These are phyloP conservation scores for Apiospora marii DNA, from an alignment of 2,329 filamentous ascomycete species.

Conservation along the genomic window DNA sequence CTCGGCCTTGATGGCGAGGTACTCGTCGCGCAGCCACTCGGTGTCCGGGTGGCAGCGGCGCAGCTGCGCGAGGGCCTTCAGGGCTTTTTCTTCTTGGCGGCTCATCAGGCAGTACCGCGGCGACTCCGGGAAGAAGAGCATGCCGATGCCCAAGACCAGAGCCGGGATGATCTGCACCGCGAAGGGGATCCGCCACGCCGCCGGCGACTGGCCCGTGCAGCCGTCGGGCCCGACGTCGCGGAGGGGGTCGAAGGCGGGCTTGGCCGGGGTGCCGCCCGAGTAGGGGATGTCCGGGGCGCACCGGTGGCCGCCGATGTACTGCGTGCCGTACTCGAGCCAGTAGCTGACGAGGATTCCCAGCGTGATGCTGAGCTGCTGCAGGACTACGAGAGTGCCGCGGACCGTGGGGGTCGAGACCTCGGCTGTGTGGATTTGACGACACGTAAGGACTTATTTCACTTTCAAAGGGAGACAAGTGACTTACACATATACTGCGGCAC, in stretches of 20 bases:
- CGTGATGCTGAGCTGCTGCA: slow-evolving; percentile 52
- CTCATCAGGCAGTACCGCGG: slow-evolving; percentile 46
- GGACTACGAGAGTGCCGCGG: slow-evolving; percentile 55
- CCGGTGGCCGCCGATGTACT: slow-evolving; percentile 51
- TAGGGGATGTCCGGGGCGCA: slow-evolving; percentile 57
- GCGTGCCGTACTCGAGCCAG: slow-evolving; percentile 52
- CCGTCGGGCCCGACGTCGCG: slow-evolving; percentile 49
- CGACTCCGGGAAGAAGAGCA: slow-evolving; percentile 41
- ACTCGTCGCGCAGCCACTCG: slow-evolving; percentile 41
- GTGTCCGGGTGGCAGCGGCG: slow-evolving; percentile 44
- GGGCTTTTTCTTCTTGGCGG: slow-evolving; percentile 41
- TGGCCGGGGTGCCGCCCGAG: slow-evolving; percentile 48
- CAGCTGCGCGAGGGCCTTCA: slow-evolving; percentile 41
- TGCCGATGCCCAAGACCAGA: slow-evolving; percentile 41
- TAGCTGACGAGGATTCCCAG: slow-evolving; percentile 52
- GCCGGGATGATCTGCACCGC: slow-evolving; percentile 63
- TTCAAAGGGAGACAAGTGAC: neutral
- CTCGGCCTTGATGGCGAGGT: slow-evolving; percentile 48
- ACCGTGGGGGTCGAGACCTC: slow-evolving; percentile 58
- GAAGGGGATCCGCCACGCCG: slow-evolving; percentile 56
- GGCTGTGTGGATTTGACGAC: slow-evolving; percentile 50
- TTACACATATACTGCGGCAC: slow-evolving; percentile 38
- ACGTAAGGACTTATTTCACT: slow-evolving; percentile 31
- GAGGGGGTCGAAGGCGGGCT: slow-evolving; percentile 51
- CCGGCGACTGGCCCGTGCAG: slow-evolving; percentile 53